These are phyloP conservation scores for Thuidium tamariscinum DNA, from an alignment of 225 moss, liverwort and hornwort species.

Conservation along the genomic window DNA sequence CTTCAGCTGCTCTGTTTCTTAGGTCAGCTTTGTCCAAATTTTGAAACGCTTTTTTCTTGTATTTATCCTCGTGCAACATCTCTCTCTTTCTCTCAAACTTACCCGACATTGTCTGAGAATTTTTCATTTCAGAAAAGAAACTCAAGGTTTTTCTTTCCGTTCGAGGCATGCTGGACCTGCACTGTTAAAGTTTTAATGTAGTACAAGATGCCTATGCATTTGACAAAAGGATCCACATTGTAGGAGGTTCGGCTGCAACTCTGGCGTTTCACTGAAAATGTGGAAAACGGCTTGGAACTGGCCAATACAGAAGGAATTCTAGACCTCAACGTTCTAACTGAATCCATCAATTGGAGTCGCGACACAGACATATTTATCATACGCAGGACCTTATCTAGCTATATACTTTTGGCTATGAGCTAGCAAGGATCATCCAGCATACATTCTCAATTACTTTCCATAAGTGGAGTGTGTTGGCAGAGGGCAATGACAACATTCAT, in stretches of 20 bases:
- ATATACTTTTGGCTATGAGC: not conserved
- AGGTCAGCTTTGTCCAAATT: not conserved
- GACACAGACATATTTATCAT: not conserved
- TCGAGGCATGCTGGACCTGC: not conserved
- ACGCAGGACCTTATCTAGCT: not conserved
- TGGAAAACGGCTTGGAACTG: not conserved
- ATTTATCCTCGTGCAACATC: not conserved
- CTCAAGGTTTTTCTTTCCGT: not conserved
- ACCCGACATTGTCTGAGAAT: not conserved
- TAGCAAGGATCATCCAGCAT: not conserved
- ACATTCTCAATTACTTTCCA: too few species aligned
- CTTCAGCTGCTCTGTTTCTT: not conserved
- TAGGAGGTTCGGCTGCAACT: not conserved
- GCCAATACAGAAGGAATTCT: not conserved
- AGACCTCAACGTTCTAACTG: not conserved
- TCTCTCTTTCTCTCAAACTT: not conserved
- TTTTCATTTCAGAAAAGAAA: not conserved
- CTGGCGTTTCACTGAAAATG: not conserved
- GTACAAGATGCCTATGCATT: not conserved
- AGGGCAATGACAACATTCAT: not conserved
- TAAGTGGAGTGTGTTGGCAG: not conserved
- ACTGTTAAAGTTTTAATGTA: too few species aligned
- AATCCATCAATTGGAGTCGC: not conserved
- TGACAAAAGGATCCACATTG: not conserved
- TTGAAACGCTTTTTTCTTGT: constrained; percentile 13